Conservation (phyloP, 2,329 filamentous ascomycete species). For the Nemania abortiva region DNA sequence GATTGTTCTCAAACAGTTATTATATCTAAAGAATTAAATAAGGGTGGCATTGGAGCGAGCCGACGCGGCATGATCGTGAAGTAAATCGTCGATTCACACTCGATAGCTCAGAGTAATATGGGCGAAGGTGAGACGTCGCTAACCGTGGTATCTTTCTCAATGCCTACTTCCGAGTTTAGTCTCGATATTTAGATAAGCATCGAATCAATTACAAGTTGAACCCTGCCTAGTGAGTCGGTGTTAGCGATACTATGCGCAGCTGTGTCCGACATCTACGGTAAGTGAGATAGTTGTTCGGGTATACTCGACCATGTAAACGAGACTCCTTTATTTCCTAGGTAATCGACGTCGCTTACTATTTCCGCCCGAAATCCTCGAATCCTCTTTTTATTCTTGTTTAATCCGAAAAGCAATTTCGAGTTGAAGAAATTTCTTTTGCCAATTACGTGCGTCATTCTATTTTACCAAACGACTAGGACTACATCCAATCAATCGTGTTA, state of each 20-base stretch:
- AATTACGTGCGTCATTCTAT: no score
- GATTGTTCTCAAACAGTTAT: no score
- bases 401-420: no score
- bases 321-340: not conserved
- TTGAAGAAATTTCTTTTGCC: no score
- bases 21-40: no score
- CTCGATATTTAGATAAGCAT: not conserved
- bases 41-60: no score
- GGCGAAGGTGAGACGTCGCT: not conserved
- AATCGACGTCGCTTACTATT: not conserved
- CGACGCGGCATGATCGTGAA: not conserved
- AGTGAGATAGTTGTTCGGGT: not conserved
- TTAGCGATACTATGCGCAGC: not conserved
- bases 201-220: not conserved
- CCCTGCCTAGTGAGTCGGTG: not conserved
- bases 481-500: no score
- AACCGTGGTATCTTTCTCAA: not conserved
- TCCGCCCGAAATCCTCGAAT: no score
- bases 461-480: no score
- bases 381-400: no score
- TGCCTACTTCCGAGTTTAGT: not conserved
- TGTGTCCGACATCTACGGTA: not conserved
- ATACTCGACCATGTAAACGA: not conserved
- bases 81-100: not conserved
- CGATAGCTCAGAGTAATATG: not conserved